Conservation (phyloP, 441 rosid species). For the California macrophylla region DNA sequence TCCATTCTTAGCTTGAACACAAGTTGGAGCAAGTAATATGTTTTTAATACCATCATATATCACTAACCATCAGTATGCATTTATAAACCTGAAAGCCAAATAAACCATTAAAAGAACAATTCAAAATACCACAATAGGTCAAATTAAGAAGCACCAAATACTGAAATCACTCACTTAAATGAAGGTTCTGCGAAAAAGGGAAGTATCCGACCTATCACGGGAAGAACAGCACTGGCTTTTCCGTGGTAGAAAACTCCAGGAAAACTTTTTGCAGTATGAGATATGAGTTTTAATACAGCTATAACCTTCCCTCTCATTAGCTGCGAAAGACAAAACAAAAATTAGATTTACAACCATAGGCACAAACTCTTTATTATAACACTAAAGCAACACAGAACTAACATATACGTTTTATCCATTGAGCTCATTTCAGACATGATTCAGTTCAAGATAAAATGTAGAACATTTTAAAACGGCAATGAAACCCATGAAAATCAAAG, state of each 20-base stretch:
- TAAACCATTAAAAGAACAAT: background rate
- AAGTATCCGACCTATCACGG: conserved; percentile 65
- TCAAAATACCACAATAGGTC: background rate
- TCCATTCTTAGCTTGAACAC: background rate
- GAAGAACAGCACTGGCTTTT: conserved; percentile 54
- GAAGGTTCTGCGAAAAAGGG: conserved; percentile 84
- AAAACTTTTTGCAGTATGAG: conserved; percentile 59
- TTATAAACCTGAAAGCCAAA: background rate
- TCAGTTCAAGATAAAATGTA: background rate
- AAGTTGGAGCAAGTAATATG: background rate
- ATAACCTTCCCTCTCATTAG: conserved; percentile 71
- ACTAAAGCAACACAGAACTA: background rate
- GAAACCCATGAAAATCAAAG: background rate
- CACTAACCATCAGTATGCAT: background rate
- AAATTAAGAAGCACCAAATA: background rate
- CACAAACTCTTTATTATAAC: background rate
- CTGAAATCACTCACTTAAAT: conserved; percentile 46
- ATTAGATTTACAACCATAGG: conserved; percentile 3
- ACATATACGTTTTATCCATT: background rate
- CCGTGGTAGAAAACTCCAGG: conserved; percentile 87
- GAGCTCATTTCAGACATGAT: background rate
- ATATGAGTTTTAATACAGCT: conserved; percentile 78
- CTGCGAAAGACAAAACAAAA: conserved; percentile 33
- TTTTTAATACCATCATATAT: background rate
- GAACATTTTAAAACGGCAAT: background rate